Evolutionary conservation across 2,329 filamentous ascomycete species (phyloP), one percentile per base, ranked within the genome.

Genomic region (Ambrosiella beaveri): DNA sequence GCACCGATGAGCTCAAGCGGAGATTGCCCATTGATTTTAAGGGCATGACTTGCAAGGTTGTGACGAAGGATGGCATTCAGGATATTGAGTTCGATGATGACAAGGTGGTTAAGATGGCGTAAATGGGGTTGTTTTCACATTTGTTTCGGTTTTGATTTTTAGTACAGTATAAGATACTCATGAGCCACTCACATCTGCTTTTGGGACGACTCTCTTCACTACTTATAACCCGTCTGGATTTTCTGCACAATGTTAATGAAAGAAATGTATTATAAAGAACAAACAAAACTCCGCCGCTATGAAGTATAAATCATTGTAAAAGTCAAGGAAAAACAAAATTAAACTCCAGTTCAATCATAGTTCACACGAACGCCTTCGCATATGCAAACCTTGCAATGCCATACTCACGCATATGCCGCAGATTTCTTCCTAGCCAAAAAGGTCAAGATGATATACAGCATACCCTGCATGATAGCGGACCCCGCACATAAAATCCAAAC

Each of bases 11-110:
- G 77, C 75, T 98, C 69, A 95, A 96, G 81, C 83, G 93, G 70
- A 82, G 94, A 72, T 80, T 98, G 77, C 93, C 93, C 61, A 90
- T 98, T 68, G 93, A 98, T 71, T 98, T 97, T 80, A 98, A 98
- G 79, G 93, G 93, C 44, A 87, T 95, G 83, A 68, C 78, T 57
- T 90, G 98, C 66, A 97, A 97, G 78, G 86, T 89, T 40, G 82
- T 98, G 66, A 95, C 89, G 62, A 95, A 94, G 74, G 88, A 97
- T 65, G 93, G 94, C 9, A 85, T 98, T 62, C 75, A 80, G 65
- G 88, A 93, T 65, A 79, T 94, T 66, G 81, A 88, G 63, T 94
- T 89, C 69, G 85, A 91, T 68, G 88, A 95, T 68, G 84, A 86
- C 73, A 83, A 82, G 71, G 73, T 84, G 60, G 81, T 85, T 41